Conservation (phyloP, 2,329 filamentous ascomycete species). For the Cladosporium austrohemisphaericum region DNA sequence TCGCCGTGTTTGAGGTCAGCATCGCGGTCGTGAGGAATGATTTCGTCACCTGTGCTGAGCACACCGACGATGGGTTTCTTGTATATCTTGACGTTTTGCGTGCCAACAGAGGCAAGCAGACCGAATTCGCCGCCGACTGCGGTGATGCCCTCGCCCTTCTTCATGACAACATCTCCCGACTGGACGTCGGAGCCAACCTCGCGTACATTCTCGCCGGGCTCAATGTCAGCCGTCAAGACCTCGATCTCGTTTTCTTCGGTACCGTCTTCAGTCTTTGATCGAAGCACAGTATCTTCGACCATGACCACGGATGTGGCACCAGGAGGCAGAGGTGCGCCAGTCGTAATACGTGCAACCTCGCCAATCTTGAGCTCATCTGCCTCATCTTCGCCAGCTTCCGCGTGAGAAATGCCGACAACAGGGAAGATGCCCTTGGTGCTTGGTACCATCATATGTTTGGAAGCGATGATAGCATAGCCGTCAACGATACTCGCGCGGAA, state of each 20-base stretch:
- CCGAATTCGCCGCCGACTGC: slow-evolving; percentile 88
- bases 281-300: slow-evolving; percentile 88
- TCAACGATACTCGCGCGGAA: slow-evolving; percentile 96
- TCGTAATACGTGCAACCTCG: slow-evolving; percentile 85
- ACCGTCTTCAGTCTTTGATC: slow-evolving; percentile 70
- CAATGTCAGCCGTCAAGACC: slow-evolving; percentile 73
- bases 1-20: slow-evolving; percentile 69
- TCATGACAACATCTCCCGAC: slow-evolving; percentile 65
- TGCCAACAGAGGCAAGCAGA: slow-evolving; percentile 79
- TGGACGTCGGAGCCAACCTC: slow-evolving; percentile 86
- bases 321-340: slow-evolving; percentile 82
- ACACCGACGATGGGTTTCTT: slow-evolving; percentile 76
- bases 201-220: slow-evolving; percentile 79
- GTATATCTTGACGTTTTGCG: slow-evolving; percentile 66
- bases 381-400: slow-evolving; percentile 67
- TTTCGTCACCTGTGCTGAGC: slow-evolving; percentile 90
- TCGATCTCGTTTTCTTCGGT: slow-evolving; percentile 84
- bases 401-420: slow-evolving; percentile 82
- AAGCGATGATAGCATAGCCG: slow-evolving; percentile 79
- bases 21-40: slow-evolving; percentile 68
- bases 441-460: slow-evolving; percentile 38
- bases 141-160: slow-evolving; percentile 76
- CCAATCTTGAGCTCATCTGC: slow-evolving; percentile 64
- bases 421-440: slow-evolving; percentile 77
- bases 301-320: slow-evolving; percentile 90